These are phyloP conservation scores for Allium cepa DNA, from an alignment of 106 monocot species.

Conservation along the genomic window DNA sequence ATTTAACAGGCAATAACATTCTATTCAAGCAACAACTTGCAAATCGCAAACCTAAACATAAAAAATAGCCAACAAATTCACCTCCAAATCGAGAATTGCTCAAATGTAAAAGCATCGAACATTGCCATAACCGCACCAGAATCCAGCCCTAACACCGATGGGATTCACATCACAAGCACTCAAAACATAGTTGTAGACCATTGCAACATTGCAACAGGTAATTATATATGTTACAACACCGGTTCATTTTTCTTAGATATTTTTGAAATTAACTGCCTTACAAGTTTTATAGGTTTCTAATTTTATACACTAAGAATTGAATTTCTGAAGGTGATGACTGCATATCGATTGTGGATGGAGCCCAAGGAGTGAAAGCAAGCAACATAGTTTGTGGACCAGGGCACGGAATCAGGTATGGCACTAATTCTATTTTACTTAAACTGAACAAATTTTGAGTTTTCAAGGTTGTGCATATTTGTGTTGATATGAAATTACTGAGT, in stretches of 20 bases:
- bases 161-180: conserved; percentile 53
- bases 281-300: neutral
- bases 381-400: conserved; percentile 67
- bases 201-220: conserved; percentile 54
- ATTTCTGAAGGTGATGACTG: conserved; percentile 71
- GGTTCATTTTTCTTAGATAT: neutral
- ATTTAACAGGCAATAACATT: conserved; percentile 55
- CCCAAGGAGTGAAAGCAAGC: conserved; percentile 18
- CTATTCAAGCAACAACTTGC: conserved; percentile 33
- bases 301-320: neutral
- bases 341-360: conserved; percentile 62
- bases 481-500: neutral
- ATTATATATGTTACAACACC: neutral
- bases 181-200: conserved; percentile 36
- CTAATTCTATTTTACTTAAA: neutral
- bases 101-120: conserved; percentile 24
- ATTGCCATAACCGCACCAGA: conserved; percentile 40
- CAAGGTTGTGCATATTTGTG: neutral
- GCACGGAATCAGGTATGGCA: conserved; percentile 77
- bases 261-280: neutral
- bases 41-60: conserved; percentile 33
- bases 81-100: conserved; percentile 35
- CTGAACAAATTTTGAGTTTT: neutral
- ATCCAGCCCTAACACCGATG: conserved; percentile 79
- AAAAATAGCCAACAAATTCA: conserved; percentile 78